Conservation (phyloP, 2,329 filamentous ascomycete genomes). For the Zarea fungicola region DNA sequence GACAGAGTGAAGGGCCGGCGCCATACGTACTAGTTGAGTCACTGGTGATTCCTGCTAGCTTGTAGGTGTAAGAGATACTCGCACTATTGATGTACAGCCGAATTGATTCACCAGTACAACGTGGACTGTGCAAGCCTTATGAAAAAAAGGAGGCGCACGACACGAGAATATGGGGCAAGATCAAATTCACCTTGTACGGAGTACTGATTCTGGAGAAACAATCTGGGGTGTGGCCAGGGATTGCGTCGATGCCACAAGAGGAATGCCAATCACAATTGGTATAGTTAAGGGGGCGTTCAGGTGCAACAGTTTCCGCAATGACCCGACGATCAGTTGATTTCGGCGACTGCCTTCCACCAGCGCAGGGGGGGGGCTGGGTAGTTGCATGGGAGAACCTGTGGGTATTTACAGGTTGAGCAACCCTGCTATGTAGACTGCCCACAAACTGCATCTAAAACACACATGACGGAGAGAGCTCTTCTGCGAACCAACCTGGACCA, state of each 20-base stretch:
- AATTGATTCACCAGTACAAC: no score
- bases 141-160: neutral
- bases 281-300: neutral
- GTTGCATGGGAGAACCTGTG: no score
- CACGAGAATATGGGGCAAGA: neutral
- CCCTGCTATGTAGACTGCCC: no score
- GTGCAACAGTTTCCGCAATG: conserved; percentile 4
- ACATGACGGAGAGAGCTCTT: conserved; percentile 2
- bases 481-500: neutral
- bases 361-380: neutral
- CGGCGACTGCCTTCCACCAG: neutral
- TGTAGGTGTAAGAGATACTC: no score
- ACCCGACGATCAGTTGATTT: neutral
- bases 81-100: no score
- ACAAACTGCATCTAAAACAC: no score
- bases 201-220: conserved; percentile 9
- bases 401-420: no score
- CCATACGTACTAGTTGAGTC: no score
- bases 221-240: conserved; percentile 8
- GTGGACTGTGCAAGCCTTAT: neutral
- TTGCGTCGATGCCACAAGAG: neutral
- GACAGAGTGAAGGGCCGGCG: no score
- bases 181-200: neutral
- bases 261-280: neutral
- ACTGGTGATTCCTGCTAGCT: no score